Percentiles rank a stretch among this genome's conserved stretches.
These are phyloP conservation scores for Smallanthus sonchifolius DNA, from an alignment of 129 eudicot genomes.

Conservation along the genomic window DNA sequence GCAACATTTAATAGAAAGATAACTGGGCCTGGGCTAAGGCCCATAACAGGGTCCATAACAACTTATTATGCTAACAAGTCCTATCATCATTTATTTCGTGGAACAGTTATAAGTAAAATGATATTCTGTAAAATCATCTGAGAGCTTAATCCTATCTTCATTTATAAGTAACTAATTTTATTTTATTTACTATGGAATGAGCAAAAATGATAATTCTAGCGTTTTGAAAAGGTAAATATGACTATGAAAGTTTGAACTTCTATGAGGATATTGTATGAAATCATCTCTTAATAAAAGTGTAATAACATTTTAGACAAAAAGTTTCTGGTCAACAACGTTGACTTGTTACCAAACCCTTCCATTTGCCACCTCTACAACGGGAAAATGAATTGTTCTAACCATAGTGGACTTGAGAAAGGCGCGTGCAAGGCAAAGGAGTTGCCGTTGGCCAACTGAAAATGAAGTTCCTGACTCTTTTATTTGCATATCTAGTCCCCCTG, in stretches of 20 bases:
- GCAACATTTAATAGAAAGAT: no score
- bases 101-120: neutral
- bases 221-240: neutral
- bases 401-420: slow-evolving; percentile 78
- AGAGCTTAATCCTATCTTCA: neutral
- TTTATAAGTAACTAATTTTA: neutral
- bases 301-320: neutral
- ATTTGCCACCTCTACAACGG: neutral
- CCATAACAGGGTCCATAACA: no score
- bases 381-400: slow-evolving; percentile 33
- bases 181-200: neutral
- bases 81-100: neutral
- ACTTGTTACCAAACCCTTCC: neutral
- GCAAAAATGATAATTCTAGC: neutral
- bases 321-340: neutral
- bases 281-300: neutral
- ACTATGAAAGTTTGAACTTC: neutral
- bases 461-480: slow-evolving; percentile 76
- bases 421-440: slow-evolving; percentile 98
- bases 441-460: slow-evolving; percentile 90
- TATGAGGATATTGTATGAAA: neutral
- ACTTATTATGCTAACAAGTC: no score
- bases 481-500: slow-evolving; percentile 78
- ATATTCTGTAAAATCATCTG: no score
- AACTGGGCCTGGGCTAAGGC: no score